phyloP scores from a whole-genome alignment of 225 moss, liverwort and hornwort species.

The Marchantia polymorpha region DNA sequence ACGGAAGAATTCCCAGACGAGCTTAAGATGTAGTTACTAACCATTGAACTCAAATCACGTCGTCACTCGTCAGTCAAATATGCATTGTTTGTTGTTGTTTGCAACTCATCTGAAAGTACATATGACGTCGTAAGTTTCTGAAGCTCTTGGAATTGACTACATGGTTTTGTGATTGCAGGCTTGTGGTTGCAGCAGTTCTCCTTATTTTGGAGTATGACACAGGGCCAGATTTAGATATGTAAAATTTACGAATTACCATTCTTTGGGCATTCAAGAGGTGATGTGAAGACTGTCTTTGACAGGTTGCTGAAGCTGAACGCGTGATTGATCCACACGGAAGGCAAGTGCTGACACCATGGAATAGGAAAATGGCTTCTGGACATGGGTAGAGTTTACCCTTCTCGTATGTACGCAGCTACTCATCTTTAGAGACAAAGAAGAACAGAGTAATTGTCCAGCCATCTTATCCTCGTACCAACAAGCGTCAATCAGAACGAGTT shows the following conservation, averaged over 20 bases:
- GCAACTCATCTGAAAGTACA: no score
- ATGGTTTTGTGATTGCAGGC: constrained; percentile 29
- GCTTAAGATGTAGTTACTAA: neutral
- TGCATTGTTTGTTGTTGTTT: neutral
- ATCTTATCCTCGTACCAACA: no score
- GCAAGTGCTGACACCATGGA: neutral
- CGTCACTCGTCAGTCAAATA: neutral
- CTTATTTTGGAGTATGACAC: constrained; percentile 42
- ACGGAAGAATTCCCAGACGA: neutral
- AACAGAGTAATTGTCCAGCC: no score
- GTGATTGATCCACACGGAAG: neutral
- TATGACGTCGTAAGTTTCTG: neutral
- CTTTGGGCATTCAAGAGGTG: neutral
- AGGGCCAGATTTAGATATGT: constrained; percentile 25
- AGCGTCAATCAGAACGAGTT: no score
- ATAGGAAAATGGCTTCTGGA: no score
- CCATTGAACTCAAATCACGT: neutral
- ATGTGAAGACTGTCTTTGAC: neutral
- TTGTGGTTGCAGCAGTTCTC: constrained; percentile 40
- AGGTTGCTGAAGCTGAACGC: neutral
- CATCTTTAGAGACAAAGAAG: no score
- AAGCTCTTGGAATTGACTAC: neutral
- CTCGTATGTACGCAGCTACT: no score
- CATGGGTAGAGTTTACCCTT: no score
- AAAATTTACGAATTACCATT: neutral